Conservation (phyloP, 352 stramenopile genomes). For the Thalassiosira livingstoniorum region DNA sequence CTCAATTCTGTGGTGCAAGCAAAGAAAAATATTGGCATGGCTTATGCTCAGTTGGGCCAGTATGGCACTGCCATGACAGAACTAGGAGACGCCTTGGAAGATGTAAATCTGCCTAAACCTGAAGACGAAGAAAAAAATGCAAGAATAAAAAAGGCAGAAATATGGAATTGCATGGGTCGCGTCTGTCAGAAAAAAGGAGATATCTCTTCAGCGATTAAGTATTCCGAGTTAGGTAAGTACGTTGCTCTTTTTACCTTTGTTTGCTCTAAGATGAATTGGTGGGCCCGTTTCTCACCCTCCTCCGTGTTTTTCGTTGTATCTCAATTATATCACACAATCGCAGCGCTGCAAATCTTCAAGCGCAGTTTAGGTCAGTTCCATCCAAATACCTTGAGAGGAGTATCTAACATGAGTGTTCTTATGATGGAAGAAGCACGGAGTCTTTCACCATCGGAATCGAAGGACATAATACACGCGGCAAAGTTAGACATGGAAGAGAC, state of each 20-base stretch:
- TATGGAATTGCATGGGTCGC: slow-evolving; percentile 43
- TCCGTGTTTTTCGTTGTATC: neutral
- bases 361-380: slow-evolving; percentile 40
- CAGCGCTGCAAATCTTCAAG: slow-evolving; percentile 50
- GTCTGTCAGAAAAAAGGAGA: slow-evolving; percentile 42
- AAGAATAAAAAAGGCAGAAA: slow-evolving; percentile 34
- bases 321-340: neutral
- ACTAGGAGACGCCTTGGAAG: slow-evolving; percentile 41
- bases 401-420: slow-evolving; percentile 47
- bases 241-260: neutral
- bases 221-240: slow-evolving; percentile 51
- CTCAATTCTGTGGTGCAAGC: slow-evolving; percentile 24
- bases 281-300: neutral
- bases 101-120: slow-evolving; percentile 38
- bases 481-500: slow-evolving; percentile 56
- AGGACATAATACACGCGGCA: slow-evolving; percentile 53
- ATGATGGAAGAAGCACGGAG: slow-evolving; percentile 52
- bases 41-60: slow-evolving; percentile 22
- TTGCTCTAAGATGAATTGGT: neutral
- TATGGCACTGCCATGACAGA: slow-evolving; percentile 36
- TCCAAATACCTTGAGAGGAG: slow-evolving; percentile 39
- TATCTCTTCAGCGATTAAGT: slow-evolving; percentile 50
- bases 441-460: slow-evolving; percentile 31
- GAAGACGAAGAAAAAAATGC: slow-evolving; percentile 20
- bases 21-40: slow-evolving; percentile 47